Conservation (phyloP, 2,329 filamentous ascomycete species). For the Monilinia polystroma region DNA sequence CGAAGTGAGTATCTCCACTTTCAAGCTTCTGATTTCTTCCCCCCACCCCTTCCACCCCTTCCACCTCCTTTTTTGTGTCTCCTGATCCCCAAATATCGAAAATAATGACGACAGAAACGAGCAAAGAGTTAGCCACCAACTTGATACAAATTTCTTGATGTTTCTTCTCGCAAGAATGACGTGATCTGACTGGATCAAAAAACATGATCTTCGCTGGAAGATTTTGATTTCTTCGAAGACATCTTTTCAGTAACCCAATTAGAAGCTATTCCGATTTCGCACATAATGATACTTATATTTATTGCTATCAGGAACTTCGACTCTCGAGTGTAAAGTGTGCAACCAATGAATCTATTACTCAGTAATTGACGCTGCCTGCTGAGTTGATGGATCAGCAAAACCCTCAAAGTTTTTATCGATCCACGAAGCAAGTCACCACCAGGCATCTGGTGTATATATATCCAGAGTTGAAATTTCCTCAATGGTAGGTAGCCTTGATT, state of each 20-base stretch:
- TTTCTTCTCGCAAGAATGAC: background rate
- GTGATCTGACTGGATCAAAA: background rate
- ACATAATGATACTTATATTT: background rate
- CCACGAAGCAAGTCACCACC: background rate
- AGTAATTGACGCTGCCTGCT: background rate
- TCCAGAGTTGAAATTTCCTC: background rate
- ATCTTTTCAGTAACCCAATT: background rate
- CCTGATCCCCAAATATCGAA: background rate
- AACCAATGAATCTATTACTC: background rate
- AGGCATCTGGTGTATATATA: too few species aligned
- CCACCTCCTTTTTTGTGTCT: background rate
- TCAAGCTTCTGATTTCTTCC: background rate
- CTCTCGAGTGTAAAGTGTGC: background rate
- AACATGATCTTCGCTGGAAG: background rate
- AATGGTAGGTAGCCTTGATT: too few species aligned
- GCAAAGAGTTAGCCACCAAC: background rate
- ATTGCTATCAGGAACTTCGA: background rate
- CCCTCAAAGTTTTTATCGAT: background rate
- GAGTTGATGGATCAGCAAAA: background rate
- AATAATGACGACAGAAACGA: background rate
- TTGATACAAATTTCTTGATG: background rate
- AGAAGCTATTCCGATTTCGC: background rate
- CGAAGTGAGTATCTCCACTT: background rate
- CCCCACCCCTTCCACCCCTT: background rate
- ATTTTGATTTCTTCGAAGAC: background rate